phyloP scores from a whole-genome alignment of 2,329 filamentous ascomycete species.

The Fusarium sp. region DNA sequence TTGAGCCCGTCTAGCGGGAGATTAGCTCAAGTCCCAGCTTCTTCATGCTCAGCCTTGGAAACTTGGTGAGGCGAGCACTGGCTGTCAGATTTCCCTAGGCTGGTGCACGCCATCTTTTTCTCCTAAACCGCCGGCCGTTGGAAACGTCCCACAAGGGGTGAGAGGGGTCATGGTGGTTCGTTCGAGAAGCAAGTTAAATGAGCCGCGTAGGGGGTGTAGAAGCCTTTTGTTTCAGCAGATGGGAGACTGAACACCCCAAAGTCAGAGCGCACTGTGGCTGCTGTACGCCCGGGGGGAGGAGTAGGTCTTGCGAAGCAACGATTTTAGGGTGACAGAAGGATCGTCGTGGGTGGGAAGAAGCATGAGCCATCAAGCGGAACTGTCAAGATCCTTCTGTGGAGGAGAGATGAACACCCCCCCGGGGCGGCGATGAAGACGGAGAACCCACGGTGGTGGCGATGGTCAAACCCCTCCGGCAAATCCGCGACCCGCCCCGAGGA shows the following conservation, averaged over 20 bases:
- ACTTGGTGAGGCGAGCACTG: conserved; percentile 1
- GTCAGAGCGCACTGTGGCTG: conserved; percentile 1
- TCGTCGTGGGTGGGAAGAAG: background rate
- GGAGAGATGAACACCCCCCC: background rate
- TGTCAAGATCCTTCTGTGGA: background rate
- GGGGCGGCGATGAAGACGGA: background rate
- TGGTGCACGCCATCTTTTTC: background rate
- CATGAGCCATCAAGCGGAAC: background rate
- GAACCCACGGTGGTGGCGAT: background rate
- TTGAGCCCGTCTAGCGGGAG: background rate
- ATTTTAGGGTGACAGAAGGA: background rate
- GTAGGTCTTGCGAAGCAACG: background rate
- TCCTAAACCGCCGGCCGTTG: background rate
- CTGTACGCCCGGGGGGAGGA: background rate
- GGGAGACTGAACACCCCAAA: background rate
- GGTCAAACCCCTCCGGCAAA: background rate
- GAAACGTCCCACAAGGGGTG: background rate
- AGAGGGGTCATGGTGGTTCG: background rate
- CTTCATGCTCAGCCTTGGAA: background rate
- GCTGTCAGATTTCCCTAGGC: conserved; percentile 18
- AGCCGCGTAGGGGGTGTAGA: conserved; percentile 13
- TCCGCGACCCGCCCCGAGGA: background rate
- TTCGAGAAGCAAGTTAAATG: conserved; percentile 20
- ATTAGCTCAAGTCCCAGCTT: conserved; percentile 6
- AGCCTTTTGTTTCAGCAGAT: conserved; percentile 22